Base-by-base conservation (phyloP, 1,139 yeast species). In the Zygosaccharomyces pseudobailii region DNA sequence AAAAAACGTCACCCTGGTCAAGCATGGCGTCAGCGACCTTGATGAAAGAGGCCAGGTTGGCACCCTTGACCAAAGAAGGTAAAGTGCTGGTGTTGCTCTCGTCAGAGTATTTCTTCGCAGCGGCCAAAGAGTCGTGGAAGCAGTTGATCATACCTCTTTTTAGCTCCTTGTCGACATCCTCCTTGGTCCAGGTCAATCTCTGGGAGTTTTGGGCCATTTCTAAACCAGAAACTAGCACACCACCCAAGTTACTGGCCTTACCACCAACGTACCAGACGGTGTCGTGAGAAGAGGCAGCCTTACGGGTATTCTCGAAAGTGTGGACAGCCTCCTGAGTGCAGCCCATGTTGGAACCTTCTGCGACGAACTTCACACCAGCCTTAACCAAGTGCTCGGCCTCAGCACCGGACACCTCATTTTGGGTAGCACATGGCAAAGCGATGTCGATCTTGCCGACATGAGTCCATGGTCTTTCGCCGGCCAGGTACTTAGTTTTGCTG, bases 291-390 rank as follows among this genome's bases (percentile, higher is more conserved):
- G 72, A 55, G 48, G 72, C 67, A 61, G 79, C 70, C 58, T 76
- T 62, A 78, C 97, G 86, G 72, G 80, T 82, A 63, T 85, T 85
- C 80, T 92, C 98, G 61, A 90, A 90, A 53, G 87, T 89, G 58
- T 84, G 89, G 62, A 92, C 88, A 61, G 98, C 98, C 71, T 90
- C 97, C 73, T 85, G 85, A 62, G 97, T 90, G 61, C 96, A 90
- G 69, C 98, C 97, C 98, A 92, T 92, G 77, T 92, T 92, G 67
- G 97, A 92, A 69, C 98, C 98, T 79, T 92, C 98, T 63, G 98
- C 97, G 67, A 92, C 82, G 76, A 72, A 90, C 75, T 85, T 86
- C 73, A 86, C 83, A 66, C 97, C 97, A 59, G 92, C 85, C 61
- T 86, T 90, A 59, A 90, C 83, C 68, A 92, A 82, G 63, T 90